Percentiles rank a stretch among this genome's conserved stretches.
Evolutionary conservation across 1,284 basidiomycete species (phyloP).

Genomic region (Malassezia japonica): DNA sequence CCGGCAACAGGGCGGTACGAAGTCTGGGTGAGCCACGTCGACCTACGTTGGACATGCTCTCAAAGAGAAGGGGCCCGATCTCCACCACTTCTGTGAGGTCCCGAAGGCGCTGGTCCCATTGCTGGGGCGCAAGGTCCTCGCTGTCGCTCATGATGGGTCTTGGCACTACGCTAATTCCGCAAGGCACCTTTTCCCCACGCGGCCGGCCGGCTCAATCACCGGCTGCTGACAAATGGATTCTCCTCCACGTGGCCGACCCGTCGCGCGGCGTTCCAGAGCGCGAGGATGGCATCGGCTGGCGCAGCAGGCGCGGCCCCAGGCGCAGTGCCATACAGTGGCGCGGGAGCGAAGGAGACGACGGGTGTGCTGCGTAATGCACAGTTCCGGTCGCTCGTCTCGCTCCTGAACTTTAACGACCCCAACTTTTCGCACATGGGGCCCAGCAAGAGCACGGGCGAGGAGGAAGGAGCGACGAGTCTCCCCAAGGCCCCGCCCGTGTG

Average conservation of each 20-base stretch:
- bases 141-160: no score
- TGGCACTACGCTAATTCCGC: no score
- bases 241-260: conserved; percentile 2
- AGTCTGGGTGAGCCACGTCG: no score
- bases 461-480: conserved; percentile 13
- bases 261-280: neutral
- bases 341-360: neutral
- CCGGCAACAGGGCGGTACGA: conserved; percentile 39
- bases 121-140: neutral
- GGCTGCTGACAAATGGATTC: neutral
- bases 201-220: no score
- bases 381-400: conserved; percentile 35
- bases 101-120: conserved; percentile 7
- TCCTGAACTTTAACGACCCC: conserved; percentile 43
- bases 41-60: conserved; percentile 4
- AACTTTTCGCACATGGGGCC: conserved; percentile 22
- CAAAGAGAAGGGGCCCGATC: neutral
- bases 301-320: neutral
- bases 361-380: conserved; percentile 29
- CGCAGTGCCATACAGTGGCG: neutral
- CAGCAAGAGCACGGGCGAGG: conserved; percentile 3
- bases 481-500: conserved; percentile 66
- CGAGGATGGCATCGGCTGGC: neutral
- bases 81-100: conserved; percentile 1
- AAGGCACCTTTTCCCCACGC: no score